Conservation (phyloP, 225 moss, liverwort and hornwort species). For the Climacium dendroides region DNA sequence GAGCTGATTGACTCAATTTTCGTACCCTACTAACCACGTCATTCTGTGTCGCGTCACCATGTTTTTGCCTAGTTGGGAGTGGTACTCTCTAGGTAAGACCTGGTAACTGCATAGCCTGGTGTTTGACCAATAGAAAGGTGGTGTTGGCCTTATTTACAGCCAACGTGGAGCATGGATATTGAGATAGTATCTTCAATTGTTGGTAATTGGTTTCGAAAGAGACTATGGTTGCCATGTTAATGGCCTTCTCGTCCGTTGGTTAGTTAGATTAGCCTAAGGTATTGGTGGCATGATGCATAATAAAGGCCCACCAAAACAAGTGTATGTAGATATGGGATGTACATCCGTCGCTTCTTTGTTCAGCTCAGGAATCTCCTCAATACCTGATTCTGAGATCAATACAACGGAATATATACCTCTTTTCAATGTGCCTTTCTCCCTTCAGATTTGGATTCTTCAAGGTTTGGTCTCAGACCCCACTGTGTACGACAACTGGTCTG, state of each 20-base stretch:
- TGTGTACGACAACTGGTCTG: background rate
- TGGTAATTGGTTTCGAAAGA: conserved; percentile 11
- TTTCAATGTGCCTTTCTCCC: background rate
- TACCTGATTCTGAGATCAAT: conserved; percentile 4
- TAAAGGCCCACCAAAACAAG: background rate
- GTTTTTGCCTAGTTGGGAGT: conserved; percentile 2
- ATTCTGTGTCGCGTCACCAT: conserved; percentile 21
- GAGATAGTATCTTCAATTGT: conserved; percentile 8
- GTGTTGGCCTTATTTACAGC: conserved; percentile 1
- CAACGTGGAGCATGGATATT: background rate
- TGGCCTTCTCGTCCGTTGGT: background rate
- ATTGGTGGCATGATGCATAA: conserved; percentile 7
- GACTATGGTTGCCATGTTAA: background rate
- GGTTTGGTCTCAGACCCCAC: background rate
- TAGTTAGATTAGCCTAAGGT: conserved; percentile 3
- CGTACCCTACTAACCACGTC: conserved; percentile 70
- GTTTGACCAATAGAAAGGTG: conserved; percentile 6
- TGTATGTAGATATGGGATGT: conserved; percentile 8
- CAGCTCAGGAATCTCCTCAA: conserved; percentile 10
- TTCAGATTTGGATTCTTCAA: background rate
- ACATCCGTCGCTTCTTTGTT: conserved; percentile 1
- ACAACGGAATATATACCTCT: background rate
- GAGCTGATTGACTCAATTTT: conserved; percentile 98
- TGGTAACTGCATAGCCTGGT: conserved; percentile 16
- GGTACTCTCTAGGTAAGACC: conserved; percentile 1